phyloP scores from a whole-genome alignment of 148 eudicot genomes.

The Beta vulgaris region DNA sequence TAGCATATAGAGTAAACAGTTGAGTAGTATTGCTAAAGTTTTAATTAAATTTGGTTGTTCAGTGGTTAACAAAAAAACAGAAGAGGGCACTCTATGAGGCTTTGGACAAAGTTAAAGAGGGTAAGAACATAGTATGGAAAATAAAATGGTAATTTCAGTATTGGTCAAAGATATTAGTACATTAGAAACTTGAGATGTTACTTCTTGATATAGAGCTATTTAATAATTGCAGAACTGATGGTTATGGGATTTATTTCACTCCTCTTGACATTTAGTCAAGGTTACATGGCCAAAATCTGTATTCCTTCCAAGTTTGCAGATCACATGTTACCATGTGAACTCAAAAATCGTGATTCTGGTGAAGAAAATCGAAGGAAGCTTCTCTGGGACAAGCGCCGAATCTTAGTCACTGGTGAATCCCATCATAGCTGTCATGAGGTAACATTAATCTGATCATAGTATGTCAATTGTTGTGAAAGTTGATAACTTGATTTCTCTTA shows the following conservation, averaged over 20 bases:
- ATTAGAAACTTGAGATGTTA: no score
- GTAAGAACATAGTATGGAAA: constrained; percentile 45
- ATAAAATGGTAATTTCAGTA: neutral
- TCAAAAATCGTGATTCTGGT: neutral
- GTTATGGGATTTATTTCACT: constrained; percentile 87
- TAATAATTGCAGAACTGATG: constrained; percentile 73
- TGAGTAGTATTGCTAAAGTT: neutral
- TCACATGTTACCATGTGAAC: constrained; percentile 69
- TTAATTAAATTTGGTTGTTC: constrained; percentile 20
- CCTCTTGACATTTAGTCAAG: constrained; percentile 74
- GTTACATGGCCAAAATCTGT: constrained; percentile 69
- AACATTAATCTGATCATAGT: neutral
- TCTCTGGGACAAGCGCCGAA: constrained; percentile 37
- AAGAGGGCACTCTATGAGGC: constrained; percentile 78
- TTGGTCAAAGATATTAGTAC: neutral
- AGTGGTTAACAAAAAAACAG: constrained; percentile 61
- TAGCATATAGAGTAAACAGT: no score
- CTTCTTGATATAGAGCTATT: constrained; percentile 1
- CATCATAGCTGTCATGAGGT: constrained; percentile 44
- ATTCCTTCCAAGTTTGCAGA: constrained; percentile 47
- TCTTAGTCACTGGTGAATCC: constrained; percentile 26
- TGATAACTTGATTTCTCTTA: neutral
- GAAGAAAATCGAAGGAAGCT: constrained; percentile 41
- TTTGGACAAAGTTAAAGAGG: constrained; percentile 78
- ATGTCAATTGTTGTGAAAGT: neutral